Conservation (phyloP, 2,329 filamentous ascomycete genomes). For the Cladosporium colombiae region DNA sequence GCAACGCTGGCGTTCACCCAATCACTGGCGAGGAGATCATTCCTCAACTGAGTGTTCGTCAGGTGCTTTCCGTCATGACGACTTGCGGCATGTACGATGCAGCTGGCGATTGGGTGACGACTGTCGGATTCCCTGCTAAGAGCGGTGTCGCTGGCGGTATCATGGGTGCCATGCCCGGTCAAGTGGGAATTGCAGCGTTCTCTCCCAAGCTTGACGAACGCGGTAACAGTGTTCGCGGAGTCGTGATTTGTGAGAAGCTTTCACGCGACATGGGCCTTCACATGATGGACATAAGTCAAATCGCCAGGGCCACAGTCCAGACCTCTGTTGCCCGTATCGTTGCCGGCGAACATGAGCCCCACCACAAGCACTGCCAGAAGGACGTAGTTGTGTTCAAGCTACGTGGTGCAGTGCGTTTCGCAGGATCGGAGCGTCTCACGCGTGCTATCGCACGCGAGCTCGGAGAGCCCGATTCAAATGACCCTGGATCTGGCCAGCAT, state of each 20-base stretch:
- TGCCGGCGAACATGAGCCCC: constrained; percentile 15
- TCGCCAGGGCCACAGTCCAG: constrained; percentile 28
- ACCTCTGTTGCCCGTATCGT: constrained; percentile 25
- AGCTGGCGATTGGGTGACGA: constrained; percentile 44
- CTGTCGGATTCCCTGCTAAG: constrained; percentile 44
- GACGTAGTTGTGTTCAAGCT: constrained; percentile 28
- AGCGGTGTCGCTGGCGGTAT: constrained; percentile 35
- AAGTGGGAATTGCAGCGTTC: constrained; percentile 29
- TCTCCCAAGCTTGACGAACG: constrained; percentile 28
- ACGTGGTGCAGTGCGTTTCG: constrained; percentile 28
- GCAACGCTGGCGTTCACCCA: constrained; percentile 43
- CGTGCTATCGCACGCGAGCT: constrained; percentile 25
- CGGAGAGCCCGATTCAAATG: constrained; percentile 22
- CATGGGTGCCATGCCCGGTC: constrained; percentile 28
- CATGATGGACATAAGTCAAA: constrained; percentile 31
- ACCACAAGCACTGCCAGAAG: constrained; percentile 20
- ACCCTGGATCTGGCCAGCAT: constrained; percentile 27
- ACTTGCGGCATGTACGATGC: constrained; percentile 48
- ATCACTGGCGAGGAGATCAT: constrained; percentile 39
- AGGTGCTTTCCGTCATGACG: constrained; percentile 46
- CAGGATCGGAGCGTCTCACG: constrained; percentile 28
- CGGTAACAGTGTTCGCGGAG: constrained; percentile 30
- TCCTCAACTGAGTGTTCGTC: constrained; percentile 41
- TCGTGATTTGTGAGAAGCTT: constrained; percentile 27
- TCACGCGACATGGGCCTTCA: constrained; percentile 31